These are phyloP conservation scores for Mortierella alpina DNA, from an alignment of 192 early-diverging fungal genomes.

Conservation along the genomic window DNA sequence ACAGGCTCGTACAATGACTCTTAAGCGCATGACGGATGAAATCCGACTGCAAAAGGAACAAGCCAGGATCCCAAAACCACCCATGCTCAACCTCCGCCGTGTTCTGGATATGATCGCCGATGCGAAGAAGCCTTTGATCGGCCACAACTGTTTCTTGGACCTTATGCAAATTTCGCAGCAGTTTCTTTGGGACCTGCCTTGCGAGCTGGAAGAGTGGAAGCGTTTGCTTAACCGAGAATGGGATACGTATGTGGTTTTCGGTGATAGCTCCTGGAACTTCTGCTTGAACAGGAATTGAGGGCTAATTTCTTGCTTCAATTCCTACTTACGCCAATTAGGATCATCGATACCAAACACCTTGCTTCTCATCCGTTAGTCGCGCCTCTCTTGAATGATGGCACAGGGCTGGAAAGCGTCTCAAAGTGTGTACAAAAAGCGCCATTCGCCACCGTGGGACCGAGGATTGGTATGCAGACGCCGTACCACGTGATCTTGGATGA, in stretches of 20 bases:
- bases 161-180: constrained; percentile 82
- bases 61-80: constrained; percentile 34
- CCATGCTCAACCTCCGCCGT: constrained; percentile 70
- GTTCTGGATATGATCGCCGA: constrained; percentile 83
- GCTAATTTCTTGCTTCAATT: not conserved
- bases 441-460: constrained; percentile 57
- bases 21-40: constrained; percentile 51
- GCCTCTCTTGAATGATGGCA: constrained; percentile 35
- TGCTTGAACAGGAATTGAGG: not conserved
- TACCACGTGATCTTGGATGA: not conserved
- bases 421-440: constrained; percentile 49
- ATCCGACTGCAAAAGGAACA: constrained; percentile 55
- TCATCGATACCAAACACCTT: constrained; percentile 86
- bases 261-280: not conserved
- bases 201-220: constrained; percentile 78
- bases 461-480: constrained; percentile 58
- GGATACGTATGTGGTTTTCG: constrained; percentile 60
- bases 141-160: constrained; percentile 93
- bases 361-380: constrained; percentile 57
- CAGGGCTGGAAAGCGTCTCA: constrained; percentile 58
- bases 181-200: constrained; percentile 79
- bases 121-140: constrained; percentile 81
- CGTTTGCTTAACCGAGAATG: constrained; percentile 63
- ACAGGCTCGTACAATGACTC: constrained; percentile 55
- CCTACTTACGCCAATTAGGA: constrained; percentile 41